These are phyloP conservation scores for Pichia manshurica DNA, from an alignment of 805 yeast species.

Conservation along the genomic window DNA sequence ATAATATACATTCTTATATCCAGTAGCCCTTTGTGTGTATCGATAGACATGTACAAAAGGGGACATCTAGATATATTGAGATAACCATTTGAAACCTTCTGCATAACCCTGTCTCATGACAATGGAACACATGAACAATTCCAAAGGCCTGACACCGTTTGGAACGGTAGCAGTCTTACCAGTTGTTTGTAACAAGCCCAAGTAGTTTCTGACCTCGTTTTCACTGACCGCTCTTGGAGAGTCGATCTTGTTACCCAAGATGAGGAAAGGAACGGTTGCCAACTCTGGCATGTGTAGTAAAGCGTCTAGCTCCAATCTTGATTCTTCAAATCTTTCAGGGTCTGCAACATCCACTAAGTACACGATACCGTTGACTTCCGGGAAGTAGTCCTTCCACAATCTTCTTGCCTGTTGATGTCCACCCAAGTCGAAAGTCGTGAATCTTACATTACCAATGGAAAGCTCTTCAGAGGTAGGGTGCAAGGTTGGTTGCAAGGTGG, in stretches of 20 bases:
- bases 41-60: neutral
- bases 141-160: conserved; percentile 82
- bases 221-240: conserved; percentile 91
- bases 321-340: conserved; percentile 89
- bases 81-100: conserved; percentile 97
- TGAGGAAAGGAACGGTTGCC: conserved; percentile 80
- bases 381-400: conserved; percentile 98
- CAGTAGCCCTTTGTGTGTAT: too few relatives aligned
- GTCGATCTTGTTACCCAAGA: conserved; percentile 96
- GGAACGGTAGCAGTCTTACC: conserved; percentile 75
- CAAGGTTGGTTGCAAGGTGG: conserved; percentile 94
- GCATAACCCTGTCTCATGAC: conserved; percentile 99
- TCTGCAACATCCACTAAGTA: conserved; percentile 97
- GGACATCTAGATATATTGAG: conserved; percentile 73
- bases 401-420: conserved; percentile 99
- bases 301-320: conserved; percentile 91
- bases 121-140: conserved; percentile 95
- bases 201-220: conserved; percentile 84
- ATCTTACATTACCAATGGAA: conserved; percentile 92
- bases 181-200: conserved; percentile 83
- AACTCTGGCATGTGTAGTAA: conserved; percentile 90
- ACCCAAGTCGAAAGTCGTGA: conserved; percentile 97
- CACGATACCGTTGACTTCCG: conserved; percentile 97
- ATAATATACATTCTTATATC: conserved; percentile 1
- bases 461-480: conserved; percentile 99